Conservation (phyloP, 805 yeast species). For the Zygoascus biomembranicola region DNA sequence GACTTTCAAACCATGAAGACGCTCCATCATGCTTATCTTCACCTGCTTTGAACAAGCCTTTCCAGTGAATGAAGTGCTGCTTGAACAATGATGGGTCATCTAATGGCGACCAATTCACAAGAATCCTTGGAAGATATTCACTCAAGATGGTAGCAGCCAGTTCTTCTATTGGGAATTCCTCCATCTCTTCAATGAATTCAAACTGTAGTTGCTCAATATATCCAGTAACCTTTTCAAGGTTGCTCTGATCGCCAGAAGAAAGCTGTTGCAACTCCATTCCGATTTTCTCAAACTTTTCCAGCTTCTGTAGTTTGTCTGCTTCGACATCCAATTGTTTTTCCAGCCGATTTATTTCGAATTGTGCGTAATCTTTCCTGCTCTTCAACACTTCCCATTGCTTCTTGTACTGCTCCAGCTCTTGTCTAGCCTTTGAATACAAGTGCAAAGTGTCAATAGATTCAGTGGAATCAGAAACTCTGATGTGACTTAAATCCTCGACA, state of each 20-base stretch:
- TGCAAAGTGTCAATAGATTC: slow-evolving; percentile 3
- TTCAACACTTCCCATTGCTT: slow-evolving; percentile 21
- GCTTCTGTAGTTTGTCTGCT: slow-evolving; percentile 21
- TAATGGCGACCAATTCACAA: slow-evolving; percentile 34
- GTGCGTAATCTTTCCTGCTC: slow-evolving; percentile 19
- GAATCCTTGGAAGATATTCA: slow-evolving; percentile 10
- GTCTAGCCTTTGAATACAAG: slow-evolving; percentile 9
- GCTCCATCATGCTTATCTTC: slow-evolving; percentile 2
- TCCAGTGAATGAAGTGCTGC: slow-evolving; percentile 27
- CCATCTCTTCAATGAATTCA: slow-evolving; percentile 14
- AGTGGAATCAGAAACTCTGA: slow-evolving; percentile 1
- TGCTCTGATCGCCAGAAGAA: slow-evolving; percentile 20
- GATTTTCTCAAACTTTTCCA: slow-evolving; percentile 31
- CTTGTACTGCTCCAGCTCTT: slow-evolving; percentile 21
- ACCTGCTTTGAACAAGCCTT: slow-evolving; percentile 10
- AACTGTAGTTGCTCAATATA: slow-evolving; percentile 18
- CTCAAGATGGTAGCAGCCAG: slow-evolving; percentile 20
- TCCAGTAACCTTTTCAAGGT: slow-evolving; percentile 16
- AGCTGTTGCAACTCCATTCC: slow-evolving; percentile 8
- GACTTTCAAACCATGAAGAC: slow-evolving; percentile 28
- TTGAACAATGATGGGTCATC: slow-evolving; percentile 27
- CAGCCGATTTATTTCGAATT: slow-evolving; percentile 11
- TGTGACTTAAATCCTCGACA: slow-evolving; percentile 2
- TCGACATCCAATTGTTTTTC: slow-evolving; percentile 15
- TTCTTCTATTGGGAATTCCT: slow-evolving; percentile 17